phyloP scores from a whole-genome alignment of 148 eudicot genomes.

The Salicornia ramosissima region DNA sequence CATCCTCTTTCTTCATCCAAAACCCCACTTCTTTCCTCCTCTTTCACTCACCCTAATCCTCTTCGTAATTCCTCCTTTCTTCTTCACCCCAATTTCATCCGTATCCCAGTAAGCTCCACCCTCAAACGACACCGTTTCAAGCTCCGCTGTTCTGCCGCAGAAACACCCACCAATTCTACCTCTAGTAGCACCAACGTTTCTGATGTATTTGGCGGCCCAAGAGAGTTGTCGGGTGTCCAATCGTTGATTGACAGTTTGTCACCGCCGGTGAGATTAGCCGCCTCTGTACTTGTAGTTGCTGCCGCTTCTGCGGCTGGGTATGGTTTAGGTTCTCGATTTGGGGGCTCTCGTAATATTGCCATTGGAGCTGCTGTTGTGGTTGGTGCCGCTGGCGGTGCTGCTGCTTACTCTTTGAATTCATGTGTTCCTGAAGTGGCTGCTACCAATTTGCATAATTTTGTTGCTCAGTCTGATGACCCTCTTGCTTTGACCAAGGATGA shows the following conservation, averaged over 20 bases:
- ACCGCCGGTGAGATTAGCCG: slow-evolving; percentile 48
- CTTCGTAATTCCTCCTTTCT: not conserved
- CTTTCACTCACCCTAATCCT: slow-evolving; percentile 22
- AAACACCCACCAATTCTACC: not conserved
- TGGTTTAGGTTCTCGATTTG: slow-evolving; percentile 54
- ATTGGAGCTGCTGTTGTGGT: slow-evolving; percentile 48
- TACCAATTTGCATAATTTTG: slow-evolving; percentile 62
- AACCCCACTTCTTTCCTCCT: slow-evolving; percentile 29
- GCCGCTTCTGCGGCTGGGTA: slow-evolving; percentile 67
- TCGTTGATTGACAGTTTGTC: slow-evolving; percentile 52
- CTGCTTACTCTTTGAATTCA: slow-evolving; percentile 55
- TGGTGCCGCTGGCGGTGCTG: slow-evolving; percentile 70
- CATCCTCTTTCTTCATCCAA: slow-evolving; percentile 27
- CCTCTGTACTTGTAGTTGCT: slow-evolving; percentile 48
- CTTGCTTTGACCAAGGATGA: slow-evolving; percentile 52
- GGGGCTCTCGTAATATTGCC: slow-evolving; percentile 40
- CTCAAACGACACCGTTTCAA: slow-evolving; percentile 3
- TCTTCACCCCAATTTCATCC: slow-evolving; percentile 3
- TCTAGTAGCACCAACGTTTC: not conserved
- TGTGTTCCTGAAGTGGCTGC: slow-evolving; percentile 83
- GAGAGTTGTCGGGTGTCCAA: slow-evolving; percentile 57
- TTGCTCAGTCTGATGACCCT: slow-evolving; percentile 55
- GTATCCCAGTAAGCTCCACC: not conserved
- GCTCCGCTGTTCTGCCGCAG: slow-evolving; percentile 28
- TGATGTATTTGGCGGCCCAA: slow-evolving; percentile 50